phyloP scores from a whole-genome alignment of 345 rosid genomes.

The Microcos paniculata region DNA sequence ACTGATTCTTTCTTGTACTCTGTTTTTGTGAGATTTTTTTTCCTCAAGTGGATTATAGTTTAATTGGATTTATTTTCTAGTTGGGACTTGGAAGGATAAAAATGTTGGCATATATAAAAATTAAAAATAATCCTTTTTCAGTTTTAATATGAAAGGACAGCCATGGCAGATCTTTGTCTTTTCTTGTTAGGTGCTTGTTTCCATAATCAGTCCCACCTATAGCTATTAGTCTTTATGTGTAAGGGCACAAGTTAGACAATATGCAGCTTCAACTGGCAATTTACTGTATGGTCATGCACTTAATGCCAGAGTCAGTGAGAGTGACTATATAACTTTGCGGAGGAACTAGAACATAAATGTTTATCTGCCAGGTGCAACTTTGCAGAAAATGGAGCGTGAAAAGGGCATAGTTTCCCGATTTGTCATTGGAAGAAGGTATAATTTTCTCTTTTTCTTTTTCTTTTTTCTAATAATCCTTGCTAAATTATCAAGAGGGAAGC shows the following conservation, averaged over 20 bases:
- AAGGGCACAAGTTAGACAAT: not conserved
- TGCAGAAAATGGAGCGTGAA: conserved; percentile 57
- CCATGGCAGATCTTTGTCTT: not conserved
- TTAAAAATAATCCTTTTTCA: not conserved
- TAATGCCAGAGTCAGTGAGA: not conserved
- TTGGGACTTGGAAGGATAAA: not conserved
- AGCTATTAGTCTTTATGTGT: not conserved
- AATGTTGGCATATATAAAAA: not conserved
- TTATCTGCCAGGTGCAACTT: conserved; percentile 52
- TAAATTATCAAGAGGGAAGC: conserved; percentile 3
- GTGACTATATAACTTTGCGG: not conserved
- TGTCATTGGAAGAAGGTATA: conserved; percentile 92
- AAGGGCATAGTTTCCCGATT: conserved; percentile 78
- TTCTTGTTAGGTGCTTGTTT: conserved; percentile 6
- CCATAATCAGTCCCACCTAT: not conserved
- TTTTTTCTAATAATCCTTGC: not conserved
- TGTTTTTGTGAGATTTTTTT: conserved; percentile 4
- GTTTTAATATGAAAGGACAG: not conserved
- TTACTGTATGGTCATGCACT: not conserved
- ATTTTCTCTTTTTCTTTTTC: not conserved
- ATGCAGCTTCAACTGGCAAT: not conserved
- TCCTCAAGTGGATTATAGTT: not conserved
- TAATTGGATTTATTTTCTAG: not conserved
- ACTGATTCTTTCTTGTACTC: conserved; percentile 1
- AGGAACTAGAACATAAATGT: not conserved